phyloP scores from a whole-genome alignment of 2,329 filamentous ascomycete species.

The Pestalotiopsis sp. region DNA sequence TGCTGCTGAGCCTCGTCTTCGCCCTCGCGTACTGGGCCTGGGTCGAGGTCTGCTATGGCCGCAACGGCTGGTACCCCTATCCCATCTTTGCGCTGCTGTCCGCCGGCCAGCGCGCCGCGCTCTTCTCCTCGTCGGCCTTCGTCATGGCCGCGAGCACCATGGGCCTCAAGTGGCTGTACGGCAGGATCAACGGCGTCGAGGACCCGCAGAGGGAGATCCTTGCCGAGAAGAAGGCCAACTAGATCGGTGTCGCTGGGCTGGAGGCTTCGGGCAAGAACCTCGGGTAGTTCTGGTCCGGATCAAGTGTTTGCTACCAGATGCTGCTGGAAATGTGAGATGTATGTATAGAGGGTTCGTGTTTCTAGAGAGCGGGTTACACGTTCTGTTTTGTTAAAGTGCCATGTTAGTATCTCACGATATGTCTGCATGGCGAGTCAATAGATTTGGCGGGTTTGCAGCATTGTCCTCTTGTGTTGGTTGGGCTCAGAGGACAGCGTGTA shows the following conservation, averaged over 20 bases:
- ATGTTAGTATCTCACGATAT: neutral
- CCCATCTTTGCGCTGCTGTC: conserved; percentile 75
- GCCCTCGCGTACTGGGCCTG: conserved; percentile 76
- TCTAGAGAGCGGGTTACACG: neutral
- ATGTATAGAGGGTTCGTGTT: neutral
- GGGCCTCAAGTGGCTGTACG: conserved; percentile 71
- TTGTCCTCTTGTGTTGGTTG: neutral
- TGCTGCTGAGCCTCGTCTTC: conserved; percentile 58
- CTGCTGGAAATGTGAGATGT: neutral
- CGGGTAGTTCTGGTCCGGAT: neutral
- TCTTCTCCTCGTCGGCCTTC: conserved; percentile 71
- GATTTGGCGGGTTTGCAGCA: neutral
- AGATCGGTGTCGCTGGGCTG: neutral
- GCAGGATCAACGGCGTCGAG: conserved; percentile 62
- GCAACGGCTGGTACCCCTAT: conserved; percentile 82
- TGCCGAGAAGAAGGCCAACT: neutral
- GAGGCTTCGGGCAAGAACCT: no score
- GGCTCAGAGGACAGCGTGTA: neutral
- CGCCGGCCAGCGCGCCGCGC: conserved; percentile 64
- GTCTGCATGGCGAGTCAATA: neutral
- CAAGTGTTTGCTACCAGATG: neutral
- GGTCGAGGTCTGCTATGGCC: conserved; percentile 71
- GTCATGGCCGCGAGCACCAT: conserved; percentile 74
- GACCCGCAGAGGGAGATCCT: conserved; percentile 38
- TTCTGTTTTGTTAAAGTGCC: neutral